Conservation (phyloP, 768 basidiomycete species). For the Clavaria fumosa region DNA sequence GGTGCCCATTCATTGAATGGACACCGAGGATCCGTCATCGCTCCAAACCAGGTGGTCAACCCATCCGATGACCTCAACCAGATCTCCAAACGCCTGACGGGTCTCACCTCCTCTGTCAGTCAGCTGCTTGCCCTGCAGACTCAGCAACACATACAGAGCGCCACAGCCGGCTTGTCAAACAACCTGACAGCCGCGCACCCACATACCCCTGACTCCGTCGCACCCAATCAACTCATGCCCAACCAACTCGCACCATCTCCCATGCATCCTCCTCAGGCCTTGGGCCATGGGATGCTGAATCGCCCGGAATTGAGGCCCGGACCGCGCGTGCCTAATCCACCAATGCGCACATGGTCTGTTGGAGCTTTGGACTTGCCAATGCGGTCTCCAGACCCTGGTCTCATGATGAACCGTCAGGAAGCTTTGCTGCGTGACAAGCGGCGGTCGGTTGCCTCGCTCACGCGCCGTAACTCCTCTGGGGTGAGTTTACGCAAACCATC, state of each 20-base stretch:
- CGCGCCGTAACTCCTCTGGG: constrained; percentile 61
- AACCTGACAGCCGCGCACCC: constrained; percentile 9
- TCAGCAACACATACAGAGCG: constrained; percentile 40
- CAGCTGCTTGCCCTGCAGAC: constrained; percentile 73
- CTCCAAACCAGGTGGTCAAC: constrained; percentile 54
- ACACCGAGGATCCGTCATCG: constrained; percentile 52
- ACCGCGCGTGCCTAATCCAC: constrained; percentile 50
- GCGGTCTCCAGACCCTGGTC: constrained; percentile 32
- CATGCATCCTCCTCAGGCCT: no score
- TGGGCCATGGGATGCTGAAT: constrained; percentile 45
- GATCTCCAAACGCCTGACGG: constrained; percentile 66
- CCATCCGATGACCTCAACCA: constrained; percentile 57
- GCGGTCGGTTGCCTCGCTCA: constrained; percentile 50
- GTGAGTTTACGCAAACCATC: constrained; percentile 27
- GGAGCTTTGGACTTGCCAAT: constrained; percentile 63
- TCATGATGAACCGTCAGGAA: constrained; percentile 30
- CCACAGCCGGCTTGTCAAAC: constrained; percentile 23
- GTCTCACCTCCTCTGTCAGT: constrained; percentile 71
- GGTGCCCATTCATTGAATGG: constrained; percentile 24
- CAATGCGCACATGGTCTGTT: constrained; percentile 74
- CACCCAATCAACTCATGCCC: constrained; percentile 29
- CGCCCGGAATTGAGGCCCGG: constrained; percentile 48
- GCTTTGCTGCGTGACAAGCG: constrained; percentile 48
- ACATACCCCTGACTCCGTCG: constrained; percentile 26
- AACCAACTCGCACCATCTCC: no score